A percentile compares a stretch with the other conserved stretches of the same genome.
Evolutionary conservation across 768 basidiomycete species (phyloP).

Genomic region (Suillus bovinus): DNA sequence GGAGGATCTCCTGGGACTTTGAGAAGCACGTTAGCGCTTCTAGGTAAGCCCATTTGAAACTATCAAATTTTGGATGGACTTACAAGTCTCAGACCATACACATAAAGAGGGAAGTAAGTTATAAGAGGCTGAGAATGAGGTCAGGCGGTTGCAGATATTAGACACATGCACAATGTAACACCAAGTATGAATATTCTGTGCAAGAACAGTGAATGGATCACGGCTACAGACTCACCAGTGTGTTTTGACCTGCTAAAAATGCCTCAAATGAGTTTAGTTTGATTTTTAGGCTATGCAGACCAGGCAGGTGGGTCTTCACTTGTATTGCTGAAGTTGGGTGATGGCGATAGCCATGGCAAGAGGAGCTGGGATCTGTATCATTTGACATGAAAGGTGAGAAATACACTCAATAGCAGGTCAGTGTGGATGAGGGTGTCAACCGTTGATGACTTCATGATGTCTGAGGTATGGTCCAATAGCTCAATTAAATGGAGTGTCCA

Average conservation of each 20-base stretch:
- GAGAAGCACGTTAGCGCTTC: not conserved
- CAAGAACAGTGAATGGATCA: conserved; percentile 80
- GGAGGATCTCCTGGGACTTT: not conserved
- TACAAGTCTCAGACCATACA: not conserved
- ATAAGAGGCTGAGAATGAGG: too few species aligned
- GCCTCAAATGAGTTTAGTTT: conserved; percentile 72
- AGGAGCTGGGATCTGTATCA: conserved; percentile 68
- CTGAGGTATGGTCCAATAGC: conserved; percentile 84
- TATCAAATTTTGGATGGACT: not conserved
- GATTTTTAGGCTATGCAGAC: conserved; percentile 13
- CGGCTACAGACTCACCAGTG: conserved; percentile 51
- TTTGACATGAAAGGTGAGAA: conserved; percentile 73
- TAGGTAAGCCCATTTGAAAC: not conserved
- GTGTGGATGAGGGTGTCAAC: conserved; percentile 66
- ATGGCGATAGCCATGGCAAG: conserved; percentile 75
- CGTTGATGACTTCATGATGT: conserved; percentile 79
- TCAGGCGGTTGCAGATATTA: too few species aligned
- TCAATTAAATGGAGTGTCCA: conserved; percentile 89
- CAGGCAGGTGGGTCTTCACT: conserved; percentile 28
- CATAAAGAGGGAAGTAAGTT: not conserved
- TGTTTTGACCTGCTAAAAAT: conserved; percentile 58
- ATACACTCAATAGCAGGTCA: conserved; percentile 72
- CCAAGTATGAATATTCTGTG: conserved; percentile 65
- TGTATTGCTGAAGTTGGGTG: conserved; percentile 25
- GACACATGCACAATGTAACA: conserved; percentile 19